These are phyloP conservation scores for Abrus pulchellus DNA, from an alignment of 306 rosid genomes.

Conservation along the genomic window DNA sequence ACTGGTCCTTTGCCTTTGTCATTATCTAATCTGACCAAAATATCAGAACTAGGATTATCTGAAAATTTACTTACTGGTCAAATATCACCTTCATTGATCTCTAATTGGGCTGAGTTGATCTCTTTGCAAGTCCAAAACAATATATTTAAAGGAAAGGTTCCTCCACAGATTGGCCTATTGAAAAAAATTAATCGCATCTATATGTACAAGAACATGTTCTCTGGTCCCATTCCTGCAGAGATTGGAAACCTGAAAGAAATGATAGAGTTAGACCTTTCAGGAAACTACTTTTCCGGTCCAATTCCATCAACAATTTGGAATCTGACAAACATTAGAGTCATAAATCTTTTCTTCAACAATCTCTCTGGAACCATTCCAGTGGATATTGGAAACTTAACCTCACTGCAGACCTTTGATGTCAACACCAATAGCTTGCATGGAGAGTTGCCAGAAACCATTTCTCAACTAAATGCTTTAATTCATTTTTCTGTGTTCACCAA, in stretches of 20 bases:
- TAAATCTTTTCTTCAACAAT: conserved; percentile 57
- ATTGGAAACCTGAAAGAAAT: conserved; percentile 59
- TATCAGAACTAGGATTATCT: conserved; percentile 56
- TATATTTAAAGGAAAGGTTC: conserved; percentile 56
- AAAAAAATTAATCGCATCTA: conserved; percentile 47
- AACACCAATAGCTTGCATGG: conserved; percentile 56
- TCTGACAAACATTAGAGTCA: conserved; percentile 49
- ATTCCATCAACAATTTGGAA: conserved; percentile 58
- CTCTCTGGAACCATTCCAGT: conserved; percentile 61
- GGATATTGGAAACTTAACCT: conserved; percentile 67
- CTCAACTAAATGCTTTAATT: conserved; percentile 43
- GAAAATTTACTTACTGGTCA: conserved; percentile 64
- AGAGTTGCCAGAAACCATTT: conserved; percentile 62
- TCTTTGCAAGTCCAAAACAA: conserved; percentile 74
- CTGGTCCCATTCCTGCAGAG: conserved; percentile 58
- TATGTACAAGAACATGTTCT: conserved; percentile 49
- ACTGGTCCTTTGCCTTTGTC: conserved; percentile 63
- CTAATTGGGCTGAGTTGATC: conserved; percentile 62
- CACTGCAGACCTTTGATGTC: conserved; percentile 57
- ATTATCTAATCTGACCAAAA: conserved; percentile 50
- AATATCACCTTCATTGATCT: conserved; percentile 56
- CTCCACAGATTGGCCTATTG: conserved; percentile 67
- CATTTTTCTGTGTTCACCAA: conserved; percentile 65
- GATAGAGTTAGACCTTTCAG: conserved; percentile 55
- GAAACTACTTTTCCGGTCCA: conserved; percentile 57